Conservation (phyloP, 2,329 filamentous ascomycete species). For the Chaetomium olivaceum region DNA sequence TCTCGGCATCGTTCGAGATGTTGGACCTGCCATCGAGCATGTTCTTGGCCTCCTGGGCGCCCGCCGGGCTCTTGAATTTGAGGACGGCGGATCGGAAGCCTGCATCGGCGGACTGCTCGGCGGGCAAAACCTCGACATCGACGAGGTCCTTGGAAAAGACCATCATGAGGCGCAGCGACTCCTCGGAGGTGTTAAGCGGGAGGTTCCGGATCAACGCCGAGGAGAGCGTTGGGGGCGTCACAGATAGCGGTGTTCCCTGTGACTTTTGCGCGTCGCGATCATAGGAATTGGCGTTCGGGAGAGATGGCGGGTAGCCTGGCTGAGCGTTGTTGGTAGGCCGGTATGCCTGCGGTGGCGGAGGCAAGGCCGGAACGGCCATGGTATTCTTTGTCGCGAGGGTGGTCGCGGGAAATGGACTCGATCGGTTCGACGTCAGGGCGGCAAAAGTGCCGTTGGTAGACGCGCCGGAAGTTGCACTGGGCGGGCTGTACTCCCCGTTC, state of each 20-base stretch:
- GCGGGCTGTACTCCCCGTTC: conserved; percentile 35
- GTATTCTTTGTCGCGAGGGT: conserved; percentile 36
- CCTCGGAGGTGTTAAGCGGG: conserved; percentile 54
- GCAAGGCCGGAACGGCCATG: conserved; percentile 50
- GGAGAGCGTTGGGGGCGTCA: conserved; percentile 40
- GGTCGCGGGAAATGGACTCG: conserved; percentile 38
- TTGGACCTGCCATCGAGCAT: conserved; percentile 59
- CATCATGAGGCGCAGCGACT: conserved; percentile 58
- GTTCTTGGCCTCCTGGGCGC: conserved; percentile 57
- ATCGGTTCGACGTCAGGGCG: conserved; percentile 37
- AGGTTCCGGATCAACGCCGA: conserved; percentile 56
- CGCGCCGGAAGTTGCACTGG: conserved; percentile 33
- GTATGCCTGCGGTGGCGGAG: conserved; percentile 44
- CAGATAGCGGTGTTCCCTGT: conserved; percentile 44
- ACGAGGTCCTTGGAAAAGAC: conserved; percentile 59
- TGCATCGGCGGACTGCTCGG: conserved; percentile 51
- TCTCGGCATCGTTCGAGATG: conserved; percentile 51
- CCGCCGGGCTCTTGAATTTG: conserved; percentile 53
- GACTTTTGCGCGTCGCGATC: conserved; percentile 48
- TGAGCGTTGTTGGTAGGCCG: conserved; percentile 39
- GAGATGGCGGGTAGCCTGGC: conserved; percentile 39
- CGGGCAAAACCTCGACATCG: conserved; percentile 52
- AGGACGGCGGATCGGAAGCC: conserved; percentile 55
- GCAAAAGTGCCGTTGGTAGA: conserved; percentile 41
- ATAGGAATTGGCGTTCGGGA: conserved; percentile 39